Base-by-base conservation (phyloP, 1,139 yeast genomes). In the Yamadazyma mexicana region DNA sequence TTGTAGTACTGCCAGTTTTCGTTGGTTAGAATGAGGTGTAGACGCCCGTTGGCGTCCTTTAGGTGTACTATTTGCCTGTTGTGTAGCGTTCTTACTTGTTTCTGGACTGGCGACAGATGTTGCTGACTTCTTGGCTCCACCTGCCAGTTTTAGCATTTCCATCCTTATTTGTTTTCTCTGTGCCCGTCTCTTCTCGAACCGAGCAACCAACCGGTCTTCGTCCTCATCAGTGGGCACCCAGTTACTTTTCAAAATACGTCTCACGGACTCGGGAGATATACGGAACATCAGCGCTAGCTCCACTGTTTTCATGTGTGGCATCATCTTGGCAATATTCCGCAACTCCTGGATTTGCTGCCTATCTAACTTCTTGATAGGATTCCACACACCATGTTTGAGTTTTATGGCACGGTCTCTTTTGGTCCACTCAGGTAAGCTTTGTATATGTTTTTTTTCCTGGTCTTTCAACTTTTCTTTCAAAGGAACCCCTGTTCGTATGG, bases 191-290 rank as follows among this genome's bases (percentile, higher is more conserved):
- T 48, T 65, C 31, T 59, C 63, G 75, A 83, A 80, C 42, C 89
- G 66, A 22, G 63, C 63, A 15, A 64, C 54, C 1, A 81, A 48
- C 12, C 60, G 55, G 9, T 63, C 70, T 39, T 75, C 80, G 35
- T 80, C 83, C 4, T 66, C 70, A 2, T 66, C 74, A 2, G 60
- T 61, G 1, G 96, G 96, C 16, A 62, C 63, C 95, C 96, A 91
- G 28, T 73, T 77, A 5, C 95, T 81, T 54, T 77, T 81, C 45
- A 91, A 59, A 9, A 91, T 87, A 45, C 96, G 73, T 42, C 96
- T 66, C 1, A 89, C 76, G 0, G 94, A 87, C 50, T 89, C 95
- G 0, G 95, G 94, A 1, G 95, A 84, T 3, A 88, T 73, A 40
- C 75, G 68, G 59, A 84, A 89, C 54, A 76, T 75, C 27, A 73